Conservation (phyloP, 768 basidiomycete species). For the Xanthoconium purpureum region DNA sequence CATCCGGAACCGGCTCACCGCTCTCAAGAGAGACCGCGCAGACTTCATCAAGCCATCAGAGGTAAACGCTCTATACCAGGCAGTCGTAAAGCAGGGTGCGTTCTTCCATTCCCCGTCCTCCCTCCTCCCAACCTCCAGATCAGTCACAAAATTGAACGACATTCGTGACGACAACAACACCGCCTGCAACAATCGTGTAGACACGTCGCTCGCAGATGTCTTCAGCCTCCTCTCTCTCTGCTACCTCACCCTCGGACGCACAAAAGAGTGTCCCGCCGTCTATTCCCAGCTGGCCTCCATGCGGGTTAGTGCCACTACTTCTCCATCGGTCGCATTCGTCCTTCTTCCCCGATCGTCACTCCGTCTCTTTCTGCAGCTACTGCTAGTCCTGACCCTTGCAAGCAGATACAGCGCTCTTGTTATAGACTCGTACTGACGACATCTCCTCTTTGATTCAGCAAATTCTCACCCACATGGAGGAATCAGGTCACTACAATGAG, state of each 20-base stretch:
- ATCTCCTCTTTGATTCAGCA: slow-evolving; percentile 51
- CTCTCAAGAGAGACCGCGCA: slow-evolving; percentile 88
- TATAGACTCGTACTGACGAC: slow-evolving; percentile 27
- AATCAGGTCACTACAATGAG: slow-evolving; percentile 92
- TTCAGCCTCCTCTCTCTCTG: slow-evolving; percentile 94
- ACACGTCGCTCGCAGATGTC: slow-evolving; percentile 94
- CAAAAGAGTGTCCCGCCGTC: slow-evolving; percentile 88
- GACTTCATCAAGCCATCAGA: slow-evolving; percentile 92
- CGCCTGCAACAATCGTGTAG: slow-evolving; percentile 82
- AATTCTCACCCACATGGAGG: slow-evolving; percentile 94
- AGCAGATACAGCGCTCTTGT: slow-evolving; percentile 16
- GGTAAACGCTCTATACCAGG: slow-evolving; percentile 89
- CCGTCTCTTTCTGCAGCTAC: not conserved
- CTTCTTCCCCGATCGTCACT: slow-evolving; percentile 4
- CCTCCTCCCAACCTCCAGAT: slow-evolving; percentile 3
- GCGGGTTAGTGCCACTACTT: slow-evolving; percentile 61
- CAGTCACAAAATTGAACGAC: slow-evolving; percentile 89
- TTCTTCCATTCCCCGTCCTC: slow-evolving; percentile 13
- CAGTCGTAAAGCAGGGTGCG: slow-evolving; percentile 88
- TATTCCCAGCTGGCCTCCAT: slow-evolving; percentile 97
- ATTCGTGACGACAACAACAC: slow-evolving; percentile 77
- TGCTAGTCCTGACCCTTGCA: slow-evolving; percentile 24
- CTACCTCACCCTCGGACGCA: slow-evolving; percentile 97
- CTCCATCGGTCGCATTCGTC: not conserved
- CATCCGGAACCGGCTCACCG: slow-evolving; percentile 93